Base-by-base conservation (phyloP, 2,329 filamentous ascomycete species). In the Aspergillus sp. region DNA sequence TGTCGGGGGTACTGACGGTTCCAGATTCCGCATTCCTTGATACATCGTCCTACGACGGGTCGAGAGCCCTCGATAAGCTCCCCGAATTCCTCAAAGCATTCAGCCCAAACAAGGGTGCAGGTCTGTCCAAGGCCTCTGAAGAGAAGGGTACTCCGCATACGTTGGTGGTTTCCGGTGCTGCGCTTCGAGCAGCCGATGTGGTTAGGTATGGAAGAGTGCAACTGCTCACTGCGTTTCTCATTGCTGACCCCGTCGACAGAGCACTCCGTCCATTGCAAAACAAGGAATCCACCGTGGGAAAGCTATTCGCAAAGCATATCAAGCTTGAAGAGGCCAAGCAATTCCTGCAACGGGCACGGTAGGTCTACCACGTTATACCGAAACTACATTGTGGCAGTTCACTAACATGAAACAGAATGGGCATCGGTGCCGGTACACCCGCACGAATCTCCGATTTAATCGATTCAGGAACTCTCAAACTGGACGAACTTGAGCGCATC, bases 261-360 rank as follows among this genome's bases (percentile, higher is more conserved):
- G 78, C 82, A 2, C 74, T 95, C 53, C 81, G 89, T 43, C 83
- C 83, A 55, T 91, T 93, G 59, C 87, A 90, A 63, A 84, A 78
- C 45, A 89, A 93, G 65, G 83, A 88, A 7, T 82, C 79, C 44
- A 79, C 81, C 41, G 84, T 98, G 1, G 86, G 88, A 2, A 98
- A 98, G 68, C 75, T 98, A 64, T 98, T 98, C 68, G 91, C 93
- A 27, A 98, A 98, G 69, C 93, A 98, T 67, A 95, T 98, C 74
- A 98, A 98, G 71, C 71, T 98, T 9, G 81, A 88, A 46, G 91
- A 97, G 60, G 87, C 90, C 30, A 82, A 90, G 45, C 77, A 85
- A 50, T 87, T 86, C 63, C 81, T 95, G 38, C 78, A 86, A 60
- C 79, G 75, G 53, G 74, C 74, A 45, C 78, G 76, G 74, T 78